These are phyloP conservation scores for Hypoxylon sp. DNA, from an alignment of 2,329 filamentous ascomycete species.

Conservation along the genomic window DNA sequence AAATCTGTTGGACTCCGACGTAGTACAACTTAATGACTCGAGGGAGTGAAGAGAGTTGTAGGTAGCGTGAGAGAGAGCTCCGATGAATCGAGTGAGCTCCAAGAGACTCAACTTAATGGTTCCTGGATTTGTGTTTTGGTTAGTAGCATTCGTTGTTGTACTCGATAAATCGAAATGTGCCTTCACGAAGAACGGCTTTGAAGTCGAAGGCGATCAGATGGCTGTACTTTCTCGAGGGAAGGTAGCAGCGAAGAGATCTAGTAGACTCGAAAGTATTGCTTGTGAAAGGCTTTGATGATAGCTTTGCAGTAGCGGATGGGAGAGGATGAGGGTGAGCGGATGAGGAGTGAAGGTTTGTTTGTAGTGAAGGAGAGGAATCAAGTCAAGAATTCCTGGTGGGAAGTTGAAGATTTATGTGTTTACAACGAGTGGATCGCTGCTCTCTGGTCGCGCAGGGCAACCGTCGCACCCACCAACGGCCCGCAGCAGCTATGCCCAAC, in stretches of 20 bases:
- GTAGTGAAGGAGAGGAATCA: slow-evolving; percentile 38
- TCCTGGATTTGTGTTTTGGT: slow-evolving; percentile 57
- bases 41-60: slow-evolving; percentile 46
- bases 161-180: slow-evolving; percentile 57
- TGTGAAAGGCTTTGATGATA: slow-evolving; percentile 43
- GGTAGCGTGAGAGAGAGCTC: slow-evolving; percentile 46
- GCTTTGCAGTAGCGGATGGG: slow-evolving; percentile 31
- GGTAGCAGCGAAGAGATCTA: slow-evolving; percentile 57
- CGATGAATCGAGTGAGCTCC: slow-evolving; percentile 60
- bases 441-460: slow-evolving; percentile 39
- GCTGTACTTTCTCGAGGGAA: slow-evolving; percentile 36
- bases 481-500: slow-evolving; percentile 10
- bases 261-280: slow-evolving; percentile 50
- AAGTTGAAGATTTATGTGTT: slow-evolving; percentile 40
- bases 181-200: slow-evolving; percentile 52
- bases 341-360: slow-evolving; percentile 36
- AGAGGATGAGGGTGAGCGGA: slow-evolving; percentile 27
- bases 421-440: slow-evolving; percentile 40
- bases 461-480: slow-evolving; percentile 1
- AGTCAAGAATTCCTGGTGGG: slow-evolving; percentile 25
- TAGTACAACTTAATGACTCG: slow-evolving; percentile 59
- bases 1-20: slow-evolving; percentile 48
- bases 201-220: slow-evolving; percentile 60
- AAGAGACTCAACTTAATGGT: slow-evolving; percentile 68
- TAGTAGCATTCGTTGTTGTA: slow-evolving; percentile 56